Conservation (phyloP, 352 stramenopile genomes). For the Halophytophthora batemanensis region DNA sequence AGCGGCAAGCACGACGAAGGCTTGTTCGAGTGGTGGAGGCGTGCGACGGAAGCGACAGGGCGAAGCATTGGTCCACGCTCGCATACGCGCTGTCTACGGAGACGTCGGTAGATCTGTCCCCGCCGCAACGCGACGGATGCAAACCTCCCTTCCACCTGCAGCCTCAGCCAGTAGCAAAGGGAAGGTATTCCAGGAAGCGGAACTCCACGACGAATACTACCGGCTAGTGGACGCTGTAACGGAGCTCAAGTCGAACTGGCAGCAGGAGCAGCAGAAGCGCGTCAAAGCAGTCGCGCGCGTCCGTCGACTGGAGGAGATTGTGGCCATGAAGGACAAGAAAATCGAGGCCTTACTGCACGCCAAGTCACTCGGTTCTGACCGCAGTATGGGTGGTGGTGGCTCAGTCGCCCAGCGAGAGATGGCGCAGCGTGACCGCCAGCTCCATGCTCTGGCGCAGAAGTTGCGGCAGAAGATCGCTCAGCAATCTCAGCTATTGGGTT, state of each 20-base stretch:
- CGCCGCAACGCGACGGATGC: conserved; percentile 14
- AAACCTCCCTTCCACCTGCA: conserved; percentile 19
- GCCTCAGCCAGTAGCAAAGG: conserved; percentile 32
- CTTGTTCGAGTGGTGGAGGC: conserved; percentile 12
- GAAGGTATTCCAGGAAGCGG: conserved; percentile 47
- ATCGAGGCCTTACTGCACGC: conserved; percentile 55
- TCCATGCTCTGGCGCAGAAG: conserved; percentile 45
- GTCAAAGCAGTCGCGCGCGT: conserved; percentile 47
- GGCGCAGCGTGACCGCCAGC: conserved; percentile 46
- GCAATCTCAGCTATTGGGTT: conserved; percentile 43
- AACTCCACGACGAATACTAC: conserved; percentile 63
- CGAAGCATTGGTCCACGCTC: conserved; percentile 32
- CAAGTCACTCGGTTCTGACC: conserved; percentile 20
- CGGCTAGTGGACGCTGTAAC: conserved; percentile 49
- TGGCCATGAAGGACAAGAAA: conserved; percentile 65
- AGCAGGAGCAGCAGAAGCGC: conserved; percentile 49
- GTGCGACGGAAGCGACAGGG: conserved; percentile 37
- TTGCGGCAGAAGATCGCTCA: conserved; percentile 52
- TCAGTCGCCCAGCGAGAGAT: conserved; percentile 30
- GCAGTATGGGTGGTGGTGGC: conserved; percentile 7
- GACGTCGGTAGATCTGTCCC: conserved; percentile 27
- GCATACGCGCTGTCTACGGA: conserved; percentile 50
- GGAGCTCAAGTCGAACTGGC: conserved; percentile 41
- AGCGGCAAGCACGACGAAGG: conserved; percentile 1
- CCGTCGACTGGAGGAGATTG: conserved; percentile 59